A percentile compares a stretch with the other conserved stretches of the same genome.
phyloP scores from a whole-genome alignment of 2,329 filamentous ascomycete species.

The Pseudogymnoascus pannorum region DNA sequence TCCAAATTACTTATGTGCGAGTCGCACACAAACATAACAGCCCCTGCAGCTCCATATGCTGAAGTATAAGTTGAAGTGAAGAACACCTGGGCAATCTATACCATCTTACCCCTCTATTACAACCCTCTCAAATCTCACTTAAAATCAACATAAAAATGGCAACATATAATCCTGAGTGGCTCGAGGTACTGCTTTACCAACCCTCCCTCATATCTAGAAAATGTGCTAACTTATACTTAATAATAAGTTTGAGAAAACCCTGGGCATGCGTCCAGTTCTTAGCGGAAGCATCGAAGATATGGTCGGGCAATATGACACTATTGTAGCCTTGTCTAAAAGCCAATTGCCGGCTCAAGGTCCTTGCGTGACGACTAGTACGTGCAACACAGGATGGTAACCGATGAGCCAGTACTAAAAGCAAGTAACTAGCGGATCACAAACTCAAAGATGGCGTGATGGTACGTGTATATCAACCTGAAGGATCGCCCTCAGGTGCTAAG shows the following conservation, averaged over 20 bases:
- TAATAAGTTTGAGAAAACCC: slow-evolving; percentile 18
- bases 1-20: background rate
- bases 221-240: background rate
- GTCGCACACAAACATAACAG: background rate
- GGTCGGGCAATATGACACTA: slow-evolving; percentile 14
- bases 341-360: slow-evolving; percentile 18
- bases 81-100: background rate
- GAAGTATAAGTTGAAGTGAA: background rate
- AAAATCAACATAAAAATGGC: slow-evolving; percentile 9
- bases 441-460: background rate
- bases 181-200: slow-evolving; percentile 16
- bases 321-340: slow-evolving; percentile 11
- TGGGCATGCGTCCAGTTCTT: slow-evolving; percentile 17
- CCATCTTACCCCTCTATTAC: background rate
- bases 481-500: slow-evolving; percentile 10
- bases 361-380: slow-evolving; percentile 11
- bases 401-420: background rate
- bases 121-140: background rate
- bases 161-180: slow-evolving; percentile 20
- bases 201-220: background rate
- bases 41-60: background rate
- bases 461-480: slow-evolving; percentile 21
- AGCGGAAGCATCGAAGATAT: slow-evolving; percentile 16
- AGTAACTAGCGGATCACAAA: background rate
- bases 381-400: background rate